Conservation (phyloP, 164 flowering plant species). For the Kingdonia uniflora region DNA sequence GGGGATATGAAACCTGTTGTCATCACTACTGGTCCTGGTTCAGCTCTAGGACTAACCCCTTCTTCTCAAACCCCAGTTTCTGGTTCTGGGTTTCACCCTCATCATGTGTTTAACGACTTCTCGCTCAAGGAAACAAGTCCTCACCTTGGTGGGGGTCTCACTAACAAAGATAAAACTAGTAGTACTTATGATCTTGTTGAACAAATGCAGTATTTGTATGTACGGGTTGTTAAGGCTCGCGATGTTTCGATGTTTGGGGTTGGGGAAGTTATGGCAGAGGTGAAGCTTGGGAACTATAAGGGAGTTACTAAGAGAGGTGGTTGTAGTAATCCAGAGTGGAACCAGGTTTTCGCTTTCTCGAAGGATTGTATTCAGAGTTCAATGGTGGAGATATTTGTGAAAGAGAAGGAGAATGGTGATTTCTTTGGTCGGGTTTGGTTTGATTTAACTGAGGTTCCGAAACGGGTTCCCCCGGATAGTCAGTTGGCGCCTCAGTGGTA, state of each 20-base stretch:
- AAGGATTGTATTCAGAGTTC: constrained; percentile 76
- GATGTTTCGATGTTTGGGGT: constrained; percentile 9
- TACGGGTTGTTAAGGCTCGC: constrained; percentile 21
- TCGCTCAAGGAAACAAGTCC: constrained; percentile 74
- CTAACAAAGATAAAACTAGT: constrained; percentile 18
- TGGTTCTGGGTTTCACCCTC: constrained; percentile 9
- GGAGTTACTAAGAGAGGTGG: constrained; percentile 19
- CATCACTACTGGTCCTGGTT: constrained; percentile 11
- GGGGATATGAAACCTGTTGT: constrained; percentile 12
- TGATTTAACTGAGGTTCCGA: constrained; percentile 67
- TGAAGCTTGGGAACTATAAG: constrained; percentile 31
- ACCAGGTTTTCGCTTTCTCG: constrained; percentile 71
- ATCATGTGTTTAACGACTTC: constrained; percentile 35
- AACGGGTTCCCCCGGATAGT: constrained; percentile 76
- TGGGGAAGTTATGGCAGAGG: constrained; percentile 20
- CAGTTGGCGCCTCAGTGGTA: constrained; percentile 85
- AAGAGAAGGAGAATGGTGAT: constrained; percentile 69
- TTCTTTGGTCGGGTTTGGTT: constrained; percentile 56
- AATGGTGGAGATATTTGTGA: constrained; percentile 52
- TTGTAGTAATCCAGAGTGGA: constrained; percentile 57
- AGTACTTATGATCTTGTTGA: constrained; percentile 31
- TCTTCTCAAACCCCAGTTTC: constrained; percentile 19
- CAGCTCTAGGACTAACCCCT: not conserved
- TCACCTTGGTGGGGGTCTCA: constrained; percentile 56
- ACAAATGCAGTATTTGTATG: constrained; percentile 29